Conservation (phyloP, 768 basidiomycete species). For the Tephrocybe rancida region DNA sequence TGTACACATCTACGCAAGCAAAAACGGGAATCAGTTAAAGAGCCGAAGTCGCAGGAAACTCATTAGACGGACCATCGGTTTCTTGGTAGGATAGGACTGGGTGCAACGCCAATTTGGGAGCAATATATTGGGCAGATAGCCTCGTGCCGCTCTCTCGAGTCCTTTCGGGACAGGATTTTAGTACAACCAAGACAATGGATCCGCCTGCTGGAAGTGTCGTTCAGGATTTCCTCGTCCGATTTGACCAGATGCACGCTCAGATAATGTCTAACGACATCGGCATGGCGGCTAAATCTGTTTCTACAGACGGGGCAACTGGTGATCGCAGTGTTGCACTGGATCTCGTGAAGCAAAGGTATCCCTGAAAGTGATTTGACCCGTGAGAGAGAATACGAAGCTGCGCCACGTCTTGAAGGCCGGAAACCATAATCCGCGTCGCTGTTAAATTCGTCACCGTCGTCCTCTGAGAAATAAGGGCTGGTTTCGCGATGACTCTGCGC, state of each 20-base stretch:
- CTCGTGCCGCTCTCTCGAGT: conserved; percentile 16
- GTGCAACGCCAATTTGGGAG: not conserved
- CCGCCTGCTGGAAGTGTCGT: conserved; percentile 10
- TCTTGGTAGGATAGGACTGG: not conserved
- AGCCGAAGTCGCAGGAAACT: too few species aligned
- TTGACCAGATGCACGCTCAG: conserved; percentile 6
- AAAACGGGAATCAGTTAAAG: too few species aligned
- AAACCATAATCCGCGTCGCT: not conserved
- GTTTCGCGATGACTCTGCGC: not conserved
- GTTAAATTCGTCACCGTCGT: conserved; percentile 2
- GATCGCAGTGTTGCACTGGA: conserved; percentile 5
- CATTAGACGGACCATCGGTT: conserved; percentile 2
- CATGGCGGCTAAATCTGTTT: conserved; percentile 9
- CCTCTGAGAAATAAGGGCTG: not conserved
- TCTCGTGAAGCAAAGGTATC: not conserved
- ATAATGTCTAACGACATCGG: conserved; percentile 14
- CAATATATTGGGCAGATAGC: conserved; percentile 8
- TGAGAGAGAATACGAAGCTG: not conserved
- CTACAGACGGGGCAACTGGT: conserved; percentile 5
- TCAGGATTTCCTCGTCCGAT: conserved; percentile 8
- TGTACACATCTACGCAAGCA: too few species aligned
- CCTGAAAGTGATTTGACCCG: not conserved
- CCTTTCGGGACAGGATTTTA: conserved; percentile 16
- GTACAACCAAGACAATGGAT: conserved; percentile 13
- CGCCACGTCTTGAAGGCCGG: not conserved